phyloP scores from a whole-genome alignment of 2,329 filamentous ascomycete genomes.

The Neonectria sp. region DNA sequence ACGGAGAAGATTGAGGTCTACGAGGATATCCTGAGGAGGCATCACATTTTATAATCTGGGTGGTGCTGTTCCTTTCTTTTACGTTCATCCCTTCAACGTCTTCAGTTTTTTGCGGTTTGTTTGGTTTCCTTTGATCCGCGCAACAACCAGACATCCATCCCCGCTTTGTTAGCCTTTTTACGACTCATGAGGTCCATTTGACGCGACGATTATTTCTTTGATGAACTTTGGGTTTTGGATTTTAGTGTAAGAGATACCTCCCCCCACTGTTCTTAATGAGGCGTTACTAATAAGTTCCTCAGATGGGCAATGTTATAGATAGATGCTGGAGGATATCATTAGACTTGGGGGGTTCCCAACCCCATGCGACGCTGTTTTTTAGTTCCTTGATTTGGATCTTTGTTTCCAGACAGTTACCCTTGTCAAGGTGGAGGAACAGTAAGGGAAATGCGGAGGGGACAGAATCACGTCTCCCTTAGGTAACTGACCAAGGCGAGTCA shows the following conservation, averaged over 20 bases:
- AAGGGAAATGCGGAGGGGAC: neutral
- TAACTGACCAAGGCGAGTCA: conserved; percentile 9
- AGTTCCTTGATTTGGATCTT: neutral
- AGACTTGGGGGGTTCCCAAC: neutral
- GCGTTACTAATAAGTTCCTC: neutral
- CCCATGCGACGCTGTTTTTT: neutral
- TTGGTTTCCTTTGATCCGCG: conserved; percentile 21
- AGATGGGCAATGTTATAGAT: neutral
- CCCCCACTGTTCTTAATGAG: neutral
- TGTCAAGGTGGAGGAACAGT: neutral
- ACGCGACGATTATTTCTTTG: conserved; percentile 1
- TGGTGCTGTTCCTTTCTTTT: neutral
- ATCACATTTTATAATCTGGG: conserved; percentile 46
- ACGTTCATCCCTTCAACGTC: conserved; percentile 1
- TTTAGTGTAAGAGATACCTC: neutral
- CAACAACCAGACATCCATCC: conserved; percentile 9
- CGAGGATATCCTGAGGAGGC: conserved; percentile 53
- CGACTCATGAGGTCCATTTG: neutral
- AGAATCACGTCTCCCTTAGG: neutral
- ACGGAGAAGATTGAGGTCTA: conserved; percentile 52
- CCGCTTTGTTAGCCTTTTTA: conserved; percentile 1
- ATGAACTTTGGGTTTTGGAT: neutral
- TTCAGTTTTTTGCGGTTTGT: conserved; percentile 5
- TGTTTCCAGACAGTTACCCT: neutral
- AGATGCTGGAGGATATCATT: neutral